Conservation (phyloP, 106 monocot genomes). For the Chionographis japonica region DNA sequence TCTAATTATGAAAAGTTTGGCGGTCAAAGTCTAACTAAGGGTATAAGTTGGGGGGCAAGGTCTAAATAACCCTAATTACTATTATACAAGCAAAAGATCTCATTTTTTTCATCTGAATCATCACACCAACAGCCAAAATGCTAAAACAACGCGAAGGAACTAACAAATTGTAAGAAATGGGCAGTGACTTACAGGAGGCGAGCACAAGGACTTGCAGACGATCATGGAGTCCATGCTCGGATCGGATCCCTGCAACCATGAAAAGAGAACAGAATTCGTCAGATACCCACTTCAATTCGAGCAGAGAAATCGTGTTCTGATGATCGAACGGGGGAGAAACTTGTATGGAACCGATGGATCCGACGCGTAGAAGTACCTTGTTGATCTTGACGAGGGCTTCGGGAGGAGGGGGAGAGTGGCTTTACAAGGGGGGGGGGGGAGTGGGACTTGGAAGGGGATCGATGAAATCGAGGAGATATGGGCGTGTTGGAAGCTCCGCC, state of each 20-base stretch:
- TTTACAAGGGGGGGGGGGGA: neutral
- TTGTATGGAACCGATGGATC: neutral
- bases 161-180: neutral
- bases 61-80: neutral
- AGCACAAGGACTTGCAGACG: constrained; percentile 23
- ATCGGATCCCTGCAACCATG: neutral
- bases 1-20: too few species aligned
- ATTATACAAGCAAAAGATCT: neutral
- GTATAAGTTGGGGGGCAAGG: too few species aligned
- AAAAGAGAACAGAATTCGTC: too few species aligned
- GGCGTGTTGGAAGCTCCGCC: neutral
- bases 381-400: neutral
- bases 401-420: neutral
- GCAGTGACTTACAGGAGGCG: constrained; percentile 22
- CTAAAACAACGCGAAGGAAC: neutral
- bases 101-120: neutral
- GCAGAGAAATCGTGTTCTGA: neutral
- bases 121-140: neutral
- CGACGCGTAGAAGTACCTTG: too few species aligned
- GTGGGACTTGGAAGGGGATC: neutral
- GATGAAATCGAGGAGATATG: constrained; percentile 23
- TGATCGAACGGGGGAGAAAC: neutral
- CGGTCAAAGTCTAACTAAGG: too few species aligned
- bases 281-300: neutral
- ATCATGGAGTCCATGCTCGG: constrained; percentile 32